Evolutionary conservation across 352 stramenopile species (phyloP), one percentile per base, ranked within the genome.

Genomic region (Discostella stelligera): DNA sequence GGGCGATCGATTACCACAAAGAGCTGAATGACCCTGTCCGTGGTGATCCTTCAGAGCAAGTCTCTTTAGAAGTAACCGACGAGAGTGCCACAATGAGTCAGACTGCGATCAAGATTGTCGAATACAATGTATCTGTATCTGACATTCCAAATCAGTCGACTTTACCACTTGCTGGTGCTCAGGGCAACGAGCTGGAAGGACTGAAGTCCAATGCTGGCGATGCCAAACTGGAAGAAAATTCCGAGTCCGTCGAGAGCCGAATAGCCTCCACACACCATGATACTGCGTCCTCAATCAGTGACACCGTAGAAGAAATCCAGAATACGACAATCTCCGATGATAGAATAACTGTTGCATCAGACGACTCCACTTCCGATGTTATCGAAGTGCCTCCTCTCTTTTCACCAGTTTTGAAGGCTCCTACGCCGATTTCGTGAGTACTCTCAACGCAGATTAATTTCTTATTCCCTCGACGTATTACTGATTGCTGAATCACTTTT

Each of bases 361-460:
- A 53, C 20, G 56, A 73, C 27, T 18, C 50, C 30, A 20, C 20
- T 18, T 54, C 27, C 13, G 13, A 14, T 14, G 44, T 48, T 14
- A 64, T 79, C 30, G 44, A 64, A 49, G 61, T 83, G 20, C 76
- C 76, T 44, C 63, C n/a, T 32, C 58, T 83, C 0, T 83, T 64
- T 56, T 20, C 27, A 14, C 76, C 76, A 54, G 44, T n/a, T 20
- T 52, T 73, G 10, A 59, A 71, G 30, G 20, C 66, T 41, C 74
- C 74, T 41, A 20, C 21, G 21, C 52, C 69, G 30, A 72, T 81
- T 25, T 58, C 66, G 74, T 81, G 25, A 81, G 66, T 81, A 25
- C 30, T 30, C 37, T 27, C 23, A n/a, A 30, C 52, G 6, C 56
- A 14, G 48, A 23, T 61, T 56, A 16, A 23, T 52, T 65, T 49